Conservation (phyloP, 2,329 filamentous ascomycete species). For the Aspergillus arachidicola region DNA sequence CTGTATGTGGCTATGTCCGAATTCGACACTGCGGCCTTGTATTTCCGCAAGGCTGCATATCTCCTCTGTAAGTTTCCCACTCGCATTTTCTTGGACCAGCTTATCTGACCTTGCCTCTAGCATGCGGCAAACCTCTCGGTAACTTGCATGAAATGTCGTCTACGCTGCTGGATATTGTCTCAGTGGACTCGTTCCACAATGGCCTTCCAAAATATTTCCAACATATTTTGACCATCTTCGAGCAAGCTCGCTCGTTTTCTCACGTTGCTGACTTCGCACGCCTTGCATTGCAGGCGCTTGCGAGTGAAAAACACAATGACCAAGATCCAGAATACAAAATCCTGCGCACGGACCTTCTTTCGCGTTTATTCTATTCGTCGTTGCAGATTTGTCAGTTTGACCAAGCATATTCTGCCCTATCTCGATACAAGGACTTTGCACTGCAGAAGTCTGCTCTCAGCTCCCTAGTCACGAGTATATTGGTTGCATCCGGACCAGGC, state of each 20-base stretch:
- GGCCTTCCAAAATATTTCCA: conserved; percentile 84
- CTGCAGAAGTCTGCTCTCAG: conserved; percentile 73
- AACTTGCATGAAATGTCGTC: conserved; percentile 51
- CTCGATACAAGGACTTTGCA: conserved; percentile 70
- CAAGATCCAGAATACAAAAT: conserved; percentile 40
- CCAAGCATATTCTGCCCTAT: conserved; percentile 77
- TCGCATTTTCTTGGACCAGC: neutral
- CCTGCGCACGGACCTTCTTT: conserved; percentile 71
- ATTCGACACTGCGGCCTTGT: conserved; percentile 69
- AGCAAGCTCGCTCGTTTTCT: conserved; percentile 73
- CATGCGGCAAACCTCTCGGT: conserved; percentile 48
- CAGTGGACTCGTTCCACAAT: conserved; percentile 68
- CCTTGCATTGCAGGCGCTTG: conserved; percentile 68
- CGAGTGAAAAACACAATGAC: conserved; percentile 35
- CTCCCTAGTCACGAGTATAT: conserved; percentile 59
- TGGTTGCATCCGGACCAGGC: conserved; percentile 44
- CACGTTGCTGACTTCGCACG: conserved; percentile 83
- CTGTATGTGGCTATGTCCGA: conserved; percentile 74
- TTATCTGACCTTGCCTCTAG: conserved; percentile 31
- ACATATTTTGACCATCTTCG: conserved; percentile 81
- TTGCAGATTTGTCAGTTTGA: conserved; percentile 79
- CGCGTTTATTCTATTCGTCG: conserved; percentile 80
- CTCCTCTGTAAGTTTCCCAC: conserved; percentile 70
- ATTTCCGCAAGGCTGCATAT: conserved; percentile 82
- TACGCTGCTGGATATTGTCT: conserved; percentile 73